These are phyloP conservation scores for Aureobasidium melanogenum DNA, from an alignment of 2,329 filamentous ascomycete species.

Conservation along the genomic window DNA sequence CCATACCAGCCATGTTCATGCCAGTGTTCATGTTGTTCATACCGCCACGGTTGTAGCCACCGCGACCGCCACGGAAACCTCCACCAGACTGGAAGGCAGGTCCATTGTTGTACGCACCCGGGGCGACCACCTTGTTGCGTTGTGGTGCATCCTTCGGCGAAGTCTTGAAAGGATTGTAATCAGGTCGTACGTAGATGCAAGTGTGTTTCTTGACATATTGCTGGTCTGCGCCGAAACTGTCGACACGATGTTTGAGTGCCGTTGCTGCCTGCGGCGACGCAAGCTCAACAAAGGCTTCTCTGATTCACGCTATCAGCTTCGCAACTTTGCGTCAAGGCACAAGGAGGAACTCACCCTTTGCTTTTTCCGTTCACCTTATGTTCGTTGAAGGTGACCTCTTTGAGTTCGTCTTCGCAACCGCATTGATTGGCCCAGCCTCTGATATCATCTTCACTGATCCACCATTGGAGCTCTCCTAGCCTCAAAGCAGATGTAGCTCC, in stretches of 20 bases:
- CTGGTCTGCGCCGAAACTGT: slow-evolving; percentile 52
- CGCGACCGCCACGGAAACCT: slow-evolving; percentile 30
- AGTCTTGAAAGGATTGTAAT: slow-evolving; percentile 81
- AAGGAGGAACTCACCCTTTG: slow-evolving; percentile 63
- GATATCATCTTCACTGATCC: slow-evolving; percentile 92
- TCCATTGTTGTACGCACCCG: slow-evolving; percentile 41
- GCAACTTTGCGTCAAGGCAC: not conserved
- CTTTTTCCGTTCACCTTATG: slow-evolving; percentile 99
- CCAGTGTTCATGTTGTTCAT: slow-evolving; percentile 15
- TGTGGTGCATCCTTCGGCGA: slow-evolving; percentile 78
- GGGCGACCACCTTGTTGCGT: slow-evolving; percentile 43
- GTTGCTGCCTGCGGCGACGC: slow-evolving; percentile 74
- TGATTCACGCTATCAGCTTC: slow-evolving; percentile 21
- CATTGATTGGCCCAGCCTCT: slow-evolving; percentile 75
- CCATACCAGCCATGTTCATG: slow-evolving; percentile 15
- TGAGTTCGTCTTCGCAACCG: slow-evolving; percentile 74
- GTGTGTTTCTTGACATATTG: slow-evolving; percentile 55
- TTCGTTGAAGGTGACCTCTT: slow-evolving; percentile 92
- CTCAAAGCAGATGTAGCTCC: slow-evolving; percentile 64
- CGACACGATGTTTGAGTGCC: slow-evolving; percentile 73
- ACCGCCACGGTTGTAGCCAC: slow-evolving; percentile 22
- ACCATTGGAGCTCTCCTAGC: slow-evolving; percentile 90
- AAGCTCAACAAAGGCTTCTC: slow-evolving; percentile 78
- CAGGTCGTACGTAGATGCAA: slow-evolving; percentile 66
- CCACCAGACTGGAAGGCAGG: slow-evolving; percentile 40